Evolutionary conservation across 768 basidiomycete genomes (phyloP), one percentile per base, ranked within the genome.

Genomic region (Chalciporus chontae): DNA sequence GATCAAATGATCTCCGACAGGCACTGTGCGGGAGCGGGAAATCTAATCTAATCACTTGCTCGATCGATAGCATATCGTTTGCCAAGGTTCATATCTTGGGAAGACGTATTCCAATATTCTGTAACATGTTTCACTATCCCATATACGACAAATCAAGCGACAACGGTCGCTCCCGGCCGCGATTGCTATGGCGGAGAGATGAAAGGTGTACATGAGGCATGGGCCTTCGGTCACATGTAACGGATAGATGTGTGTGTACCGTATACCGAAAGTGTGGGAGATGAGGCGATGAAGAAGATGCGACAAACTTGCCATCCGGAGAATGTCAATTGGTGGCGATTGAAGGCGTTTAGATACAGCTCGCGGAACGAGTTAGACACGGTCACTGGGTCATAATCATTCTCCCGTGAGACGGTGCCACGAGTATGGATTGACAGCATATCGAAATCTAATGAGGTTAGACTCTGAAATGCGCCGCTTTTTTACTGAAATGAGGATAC

Each of bases 141-240:
- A 48, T 45, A 54, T 52, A 52, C 9, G 23, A 48, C 39, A 34
- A n/a, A 31, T 21, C 43, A 54, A 50, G 50, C 9, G 23, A 48
- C 39, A 34, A 31, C 24, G 18, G 47, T 4, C 34, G 37, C 29
- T 14, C 27, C n/a, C 21, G 27, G n/a, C 38, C 43, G 39, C 19
- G 38, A 36, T 6, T 44, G 11, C 14, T 39, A 61, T 64, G 49
- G 61, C 59, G 55, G 59, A 36, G 58, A 39, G 38, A 49, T 41
- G 27, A 42, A 39, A 40, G 2, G 17, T 9, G 17, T 32, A 45
- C 41, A 43, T 54, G 40, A 39, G 29, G 26, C 38, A 31, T 39
- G 39, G 26, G 14, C 23, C 27, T n/a, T 36, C 34, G 32, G 32
- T 42, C 38, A 45, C 51, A 43, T 29, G 47, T 50, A 59, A 55